Base-by-base conservation (phyloP, 257 asterid genomes). In the Primulina eburnea region DNA sequence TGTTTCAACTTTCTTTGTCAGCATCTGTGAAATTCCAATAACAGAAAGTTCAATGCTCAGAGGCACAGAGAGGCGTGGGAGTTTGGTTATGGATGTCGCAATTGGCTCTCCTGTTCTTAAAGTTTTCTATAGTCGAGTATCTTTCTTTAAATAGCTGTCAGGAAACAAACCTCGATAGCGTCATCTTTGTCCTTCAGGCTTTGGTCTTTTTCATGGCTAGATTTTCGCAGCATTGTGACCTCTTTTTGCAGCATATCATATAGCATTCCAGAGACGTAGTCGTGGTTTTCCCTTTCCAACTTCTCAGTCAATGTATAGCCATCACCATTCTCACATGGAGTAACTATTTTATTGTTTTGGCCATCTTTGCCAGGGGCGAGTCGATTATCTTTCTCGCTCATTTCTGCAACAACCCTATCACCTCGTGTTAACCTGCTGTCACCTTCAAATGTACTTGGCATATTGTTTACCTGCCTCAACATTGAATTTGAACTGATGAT, bases 221-320 rank as follows among this genome's bases (percentile, higher is more conserved):
- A 84, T 83, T 84, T 92, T 57, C 89, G 82, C 82, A 92, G 79
- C 20, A 75, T 20, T 68, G 87, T 82, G 71, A 90, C 97, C 85
- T 90, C 98, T 83, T 88, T 92, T 83, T 92, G 97, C 81, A 90
- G 82, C 88, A 90, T 81, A 80, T 92, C 97, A 56, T 92, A 92
- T 60, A 92, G 74, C 68, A 77, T 62, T 52, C 96, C 98, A 67
- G 96, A 89, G 55, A 92, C 92, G 74, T 10, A 78, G 79, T 92
- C 96, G 72, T 82, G 87, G 69, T 76, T 80, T 40, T 73, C 90
- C 60, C 69, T 71, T 76, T 78, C 81, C 30, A 52, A 7, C 78
- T 82, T 91, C 53, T 80, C 90, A 24, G 73, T 69, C 26, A 34
- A 61, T 69, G 65, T 67, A 68, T 56, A 64, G 43, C 64, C 85